These are phyloP conservation scores for Blastobotrys terrestris DNA, from an alignment of 805 yeast species.

Conservation along the genomic window DNA sequence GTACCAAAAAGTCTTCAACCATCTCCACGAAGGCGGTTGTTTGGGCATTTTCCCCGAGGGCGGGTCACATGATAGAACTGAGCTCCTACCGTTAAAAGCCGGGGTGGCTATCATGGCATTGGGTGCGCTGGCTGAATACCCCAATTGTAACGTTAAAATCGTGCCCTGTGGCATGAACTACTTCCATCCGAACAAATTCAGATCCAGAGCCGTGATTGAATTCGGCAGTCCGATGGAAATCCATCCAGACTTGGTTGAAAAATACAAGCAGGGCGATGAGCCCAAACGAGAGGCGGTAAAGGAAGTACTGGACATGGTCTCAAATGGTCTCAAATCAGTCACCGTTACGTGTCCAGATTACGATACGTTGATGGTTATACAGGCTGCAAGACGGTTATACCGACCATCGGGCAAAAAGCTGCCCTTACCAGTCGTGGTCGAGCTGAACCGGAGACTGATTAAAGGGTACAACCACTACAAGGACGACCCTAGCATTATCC, in stretches of 20 bases:
- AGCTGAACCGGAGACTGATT: slow-evolving; percentile 82
- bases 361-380: slow-evolving; percentile 83
- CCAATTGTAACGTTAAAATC: slow-evolving; percentile 70
- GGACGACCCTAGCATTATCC: slow-evolving; percentile 60
- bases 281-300: slow-evolving; percentile 69
- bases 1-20: slow-evolving; percentile 78
- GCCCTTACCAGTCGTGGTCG: slow-evolving; percentile 79
- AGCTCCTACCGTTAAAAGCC: slow-evolving; percentile 84
- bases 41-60: slow-evolving; percentile 97
- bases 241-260: slow-evolving; percentile 50
- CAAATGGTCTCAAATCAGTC: slow-evolving; percentile 72
- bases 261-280: slow-evolving; percentile 55
- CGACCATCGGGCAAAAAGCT: slow-evolving; percentile 63
- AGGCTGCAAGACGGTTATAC: slow-evolving; percentile 86
- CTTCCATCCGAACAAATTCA: slow-evolving; percentile 90
- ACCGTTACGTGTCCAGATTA: slow-evolving; percentile 86
- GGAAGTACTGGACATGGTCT: slow-evolving; percentile 60
- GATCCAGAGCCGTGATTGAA: slow-evolving; percentile 92
- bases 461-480: slow-evolving; percentile 71
- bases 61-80: slow-evolving; percentile 94
- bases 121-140: slow-evolving; percentile 80
- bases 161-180: slow-evolving; percentile 98
- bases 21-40: slow-evolving; percentile 71
- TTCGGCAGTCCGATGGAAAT: slow-evolving; percentile 85
- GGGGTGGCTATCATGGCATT: slow-evolving; percentile 98